phyloP scores from a whole-genome alignment of 345 rosid genomes.

The Bretschneidera sinensis region DNA sequence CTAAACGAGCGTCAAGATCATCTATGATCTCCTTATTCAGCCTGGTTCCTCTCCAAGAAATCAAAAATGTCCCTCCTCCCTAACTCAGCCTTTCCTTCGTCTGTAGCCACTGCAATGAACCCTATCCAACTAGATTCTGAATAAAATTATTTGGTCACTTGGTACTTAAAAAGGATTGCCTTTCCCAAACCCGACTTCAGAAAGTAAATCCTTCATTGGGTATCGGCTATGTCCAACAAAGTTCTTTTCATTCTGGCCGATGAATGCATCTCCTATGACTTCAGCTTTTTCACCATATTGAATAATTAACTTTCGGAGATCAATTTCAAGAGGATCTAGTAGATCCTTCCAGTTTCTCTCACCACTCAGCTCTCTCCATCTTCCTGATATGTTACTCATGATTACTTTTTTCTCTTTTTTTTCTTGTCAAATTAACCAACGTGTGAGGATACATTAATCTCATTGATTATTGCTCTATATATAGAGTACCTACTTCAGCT shows the following conservation, averaged over 20 bases:
- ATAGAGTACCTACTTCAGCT: no score
- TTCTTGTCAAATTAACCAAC: no score
- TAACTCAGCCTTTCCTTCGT: conserved; percentile 34
- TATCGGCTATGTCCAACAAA: conserved; percentile 29
- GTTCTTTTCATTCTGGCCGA: conserved; percentile 15
- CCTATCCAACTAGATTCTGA: conserved; percentile 43
- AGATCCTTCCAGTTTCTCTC: conserved; percentile 28
- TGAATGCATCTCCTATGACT: conserved; percentile 31
- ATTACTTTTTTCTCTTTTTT: conserved; percentile 6
- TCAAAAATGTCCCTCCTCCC: conserved; percentile 52
- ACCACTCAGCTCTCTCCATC: conserved; percentile 45
- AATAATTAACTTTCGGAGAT: conserved; percentile 37
- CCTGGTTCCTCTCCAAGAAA: conserved; percentile 48
- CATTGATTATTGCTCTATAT: no score
- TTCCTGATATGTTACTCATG: conserved; percentile 24
- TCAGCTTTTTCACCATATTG: conserved; percentile 43
- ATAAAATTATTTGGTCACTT: conserved; percentile 35
- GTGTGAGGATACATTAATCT: no score
- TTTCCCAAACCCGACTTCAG: conserved; percentile 26
- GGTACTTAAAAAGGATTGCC: conserved; percentile 36
- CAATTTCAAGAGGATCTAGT: conserved; percentile 42
- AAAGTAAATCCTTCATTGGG: conserved; percentile 29
- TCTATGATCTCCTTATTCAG: no score
- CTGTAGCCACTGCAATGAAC: conserved; percentile 46
- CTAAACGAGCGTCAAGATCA: conserved; percentile 4